Evolutionary conservation across 1,284 basidiomycete species (phyloP), one percentile per base, ranked within the genome.

Genomic region (Fomitopsis palustris): DNA sequence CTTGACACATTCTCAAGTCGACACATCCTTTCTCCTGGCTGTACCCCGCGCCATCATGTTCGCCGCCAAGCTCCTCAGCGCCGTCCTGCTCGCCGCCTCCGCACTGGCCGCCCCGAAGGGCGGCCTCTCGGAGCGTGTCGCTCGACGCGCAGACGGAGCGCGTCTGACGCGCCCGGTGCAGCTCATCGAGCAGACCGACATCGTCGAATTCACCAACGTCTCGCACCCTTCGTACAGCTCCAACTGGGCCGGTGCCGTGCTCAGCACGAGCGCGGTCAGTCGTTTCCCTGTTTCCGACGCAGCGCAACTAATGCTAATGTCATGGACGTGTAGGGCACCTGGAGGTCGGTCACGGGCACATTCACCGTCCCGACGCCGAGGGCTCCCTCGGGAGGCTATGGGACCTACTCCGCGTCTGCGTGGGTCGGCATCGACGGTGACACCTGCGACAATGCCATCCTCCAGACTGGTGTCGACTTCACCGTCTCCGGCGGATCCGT

Each of bases 331-430:
- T 38, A 72, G 70, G 63, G 61, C 41, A 67, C 66, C 3, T 71
- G 58, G 67, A 70, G 66, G 63, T 62, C 68, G 37, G 70, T 70
- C n/a, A 70, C 68, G 27, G 72, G 69, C 8, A 72, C 70, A 2
- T 75, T 75, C 65, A 66, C 65, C 51, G 68, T 71, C 25, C 70
- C 70, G 53, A 69, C 64, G 21, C 68, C 69, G 12, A 45, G 38
- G 23, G 63, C 59, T 47, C 68, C 69, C 41, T 65, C 65, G n/a
- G 66, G 68, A 37, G 59, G 63, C 55, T 64, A 62, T n/a, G 64
- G 68, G 54, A 64, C 56, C 6, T 63, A 70, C 62, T 65, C 66
- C 38, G 68, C 70, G 16, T 72, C 72, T n/a, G 68, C 69, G 29
- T 52, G 49, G 49, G 49, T 52, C 49, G 49, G 49, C 49, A 52